phyloP scores from a whole-genome alignment of 331 rosid genomes.

The Malus hybrid region DNA sequence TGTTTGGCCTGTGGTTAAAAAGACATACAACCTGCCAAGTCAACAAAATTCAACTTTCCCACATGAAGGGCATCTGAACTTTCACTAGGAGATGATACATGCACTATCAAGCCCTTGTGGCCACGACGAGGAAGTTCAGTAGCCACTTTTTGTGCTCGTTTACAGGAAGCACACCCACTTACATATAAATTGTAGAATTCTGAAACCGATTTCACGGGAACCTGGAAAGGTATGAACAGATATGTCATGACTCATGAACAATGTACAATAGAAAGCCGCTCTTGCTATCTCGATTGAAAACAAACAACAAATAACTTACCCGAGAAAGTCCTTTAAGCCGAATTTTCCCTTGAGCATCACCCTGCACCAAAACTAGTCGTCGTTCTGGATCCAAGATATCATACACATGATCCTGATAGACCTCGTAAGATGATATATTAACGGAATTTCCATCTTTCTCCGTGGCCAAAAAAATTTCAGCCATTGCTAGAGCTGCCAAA shows the following conservation, averaged over 20 bases:
- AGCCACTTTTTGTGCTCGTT: slow-evolving; percentile 36
- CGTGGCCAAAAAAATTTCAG: slow-evolving; percentile 48
- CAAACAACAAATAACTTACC: slow-evolving; percentile 27
- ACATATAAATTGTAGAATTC: slow-evolving; percentile 52
- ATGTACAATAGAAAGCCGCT: not conserved
- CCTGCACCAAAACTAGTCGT: slow-evolving; percentile 48
- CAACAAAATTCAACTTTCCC: slow-evolving; percentile 78
- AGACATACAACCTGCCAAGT: slow-evolving; percentile 60
- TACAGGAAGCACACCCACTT: slow-evolving; percentile 36
- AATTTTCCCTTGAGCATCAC: slow-evolving; percentile 57
- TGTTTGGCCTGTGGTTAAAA: not conserved
- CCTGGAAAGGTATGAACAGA: slow-evolving; percentile 33
- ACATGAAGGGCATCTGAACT: slow-evolving; percentile 14
- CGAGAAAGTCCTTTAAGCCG: slow-evolving; percentile 75
- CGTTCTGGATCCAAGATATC: slow-evolving; percentile 62
- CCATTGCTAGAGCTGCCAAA: slow-evolving; percentile 55
- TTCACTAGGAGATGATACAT: slow-evolving; percentile 35
- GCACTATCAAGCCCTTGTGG: slow-evolving; percentile 69
- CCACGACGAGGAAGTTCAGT: slow-evolving; percentile 37
- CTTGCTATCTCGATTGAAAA: not conserved
- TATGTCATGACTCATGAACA: not conserved
- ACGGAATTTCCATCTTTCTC: slow-evolving; percentile 43
- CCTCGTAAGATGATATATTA: slow-evolving; percentile 65
- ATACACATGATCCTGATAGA: slow-evolving; percentile 63
- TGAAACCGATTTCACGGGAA: slow-evolving; percentile 48